Base-by-base conservation (phyloP, 139 green algal species). In the Choricystis sp. region DNA sequence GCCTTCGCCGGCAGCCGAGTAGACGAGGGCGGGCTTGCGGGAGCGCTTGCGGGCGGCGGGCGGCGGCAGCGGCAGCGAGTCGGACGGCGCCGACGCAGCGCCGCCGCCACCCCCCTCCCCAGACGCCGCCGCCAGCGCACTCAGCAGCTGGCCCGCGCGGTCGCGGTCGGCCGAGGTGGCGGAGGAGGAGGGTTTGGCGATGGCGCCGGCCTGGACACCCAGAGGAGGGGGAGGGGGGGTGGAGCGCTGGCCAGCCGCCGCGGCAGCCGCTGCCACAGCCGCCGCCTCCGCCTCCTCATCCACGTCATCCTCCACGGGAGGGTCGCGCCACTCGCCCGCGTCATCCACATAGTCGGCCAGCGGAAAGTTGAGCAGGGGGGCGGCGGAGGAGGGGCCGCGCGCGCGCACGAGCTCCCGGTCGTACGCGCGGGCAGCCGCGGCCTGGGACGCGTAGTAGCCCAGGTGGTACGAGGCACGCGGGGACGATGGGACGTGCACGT, bases 401-500 rank as follows among this genome's bases (percentile, higher is more conserved):
- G 16, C 40, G 40, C 40, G 40, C 9, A 9, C 9, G 40, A 16
- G 9, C 40, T 52, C 40, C 9, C 29, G 16, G 56, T 74, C 69
- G 56, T 74, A 70, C 2, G 69, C 69, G 1, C 1, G 22, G 0
- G 64, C 69, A 1, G 69, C 69, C 2, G 24, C 60, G 26, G 23
- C 55, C 60, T 70, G 61, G 1, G 23, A 3, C 26, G 40, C 60
- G 52, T 63, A 68, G 56, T 74, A 71, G 2, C 69, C 69, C 19
- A 74, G 64, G 40, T 59, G 59, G 64, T 49, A 64, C n/a, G 64
- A 57, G 49, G 49, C 56, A 26, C 69, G 64, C 31, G 25, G 28
- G 26, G 59, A n/a, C n/a, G n/a, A n/a, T n/a, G n/a, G n/a, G n/a
- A n/a, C 26, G 64, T 74, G 64, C 31, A 74, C 70, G 58, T 73